Conservation (phyloP, 148 eudicot genomes). For the Amaranthus cruentus region DNA sequence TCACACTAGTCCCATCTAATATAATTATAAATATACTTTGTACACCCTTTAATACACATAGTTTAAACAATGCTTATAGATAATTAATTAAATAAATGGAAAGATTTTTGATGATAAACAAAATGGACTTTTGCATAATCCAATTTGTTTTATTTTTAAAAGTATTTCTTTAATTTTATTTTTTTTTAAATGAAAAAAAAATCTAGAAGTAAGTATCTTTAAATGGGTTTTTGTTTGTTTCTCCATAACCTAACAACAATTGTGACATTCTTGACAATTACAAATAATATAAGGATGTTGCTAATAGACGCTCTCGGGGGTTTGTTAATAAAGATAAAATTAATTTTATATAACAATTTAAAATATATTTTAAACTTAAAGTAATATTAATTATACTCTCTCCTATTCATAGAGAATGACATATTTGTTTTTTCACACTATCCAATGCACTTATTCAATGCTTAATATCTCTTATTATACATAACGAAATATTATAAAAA, state of each 20-base stretch:
- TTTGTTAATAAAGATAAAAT: too few relatives aligned
- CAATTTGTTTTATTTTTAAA: neutral
- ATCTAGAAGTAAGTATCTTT: constrained; percentile 7
- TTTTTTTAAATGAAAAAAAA: neutral
- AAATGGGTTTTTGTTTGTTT: constrained; percentile 2
- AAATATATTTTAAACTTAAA: too few relatives aligned
- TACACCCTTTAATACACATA: constrained; percentile 23
- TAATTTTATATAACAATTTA: too few relatives aligned
- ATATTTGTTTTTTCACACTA: too few relatives aligned
- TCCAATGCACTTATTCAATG: too few relatives aligned
- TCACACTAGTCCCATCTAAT: constrained; percentile 10
- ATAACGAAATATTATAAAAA: too few relatives aligned
- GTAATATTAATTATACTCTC: too few relatives aligned
- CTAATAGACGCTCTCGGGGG: too few relatives aligned
- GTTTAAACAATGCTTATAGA: neutral
- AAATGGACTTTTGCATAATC: constrained; percentile 15
- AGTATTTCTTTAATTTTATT: neutral
- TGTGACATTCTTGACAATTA: too few relatives aligned
- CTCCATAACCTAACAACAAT: constrained; percentile 12
- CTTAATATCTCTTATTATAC: too few relatives aligned
- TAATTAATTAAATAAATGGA: neutral
- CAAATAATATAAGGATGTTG: too few relatives aligned
- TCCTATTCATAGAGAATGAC: too few relatives aligned
- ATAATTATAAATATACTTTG: constrained; percentile 9
- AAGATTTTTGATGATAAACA: neutral